Evolutionary conservation across 805 yeast species (phyloP), one percentile per base, ranked within the genome.

Genomic region (Schwanniomyces vanrijiae): DNA sequence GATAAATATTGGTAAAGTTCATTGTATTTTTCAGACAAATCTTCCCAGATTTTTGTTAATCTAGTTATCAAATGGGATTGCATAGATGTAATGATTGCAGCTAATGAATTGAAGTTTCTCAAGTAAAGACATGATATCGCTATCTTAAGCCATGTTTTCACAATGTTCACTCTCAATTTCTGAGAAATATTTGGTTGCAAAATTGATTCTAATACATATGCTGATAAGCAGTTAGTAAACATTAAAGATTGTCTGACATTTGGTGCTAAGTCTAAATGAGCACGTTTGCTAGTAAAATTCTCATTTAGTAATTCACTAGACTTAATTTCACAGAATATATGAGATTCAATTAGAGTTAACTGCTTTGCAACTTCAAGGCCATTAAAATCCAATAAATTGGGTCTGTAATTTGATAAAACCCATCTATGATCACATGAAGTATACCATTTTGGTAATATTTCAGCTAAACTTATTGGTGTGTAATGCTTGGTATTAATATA

Each of bases 311-410:
- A 67, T 58, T 88, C 95, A 39, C 78, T 82, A 2, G 86, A 80
- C 55, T 76, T 77, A 45, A 88, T 81, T 0, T 78, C 66, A 50
- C 88, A 72, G 63, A 83, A 87, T 41, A 88, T 75, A 37, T 74
- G 75, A 2, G 87, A 81, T 60, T 88, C 96, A 50, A 88, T 78
- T 16, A 86, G 66, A 0, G 94, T 86, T 40, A 88, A 67, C 54
- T 87, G 94, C 58, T 86, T 87, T 2, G 94, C 91, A 20, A 86
- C 69, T 55, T 87, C 94, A 54, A 86, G 68, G 0, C 90, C 84
- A 60, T 85, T 86, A 54, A 83, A 73, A 50, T 84, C 82, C 33
- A 81, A 59, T 37, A 82, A 63, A 40, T 78, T 73, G 14, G 80
- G 73, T 48, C 83, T 74, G 54, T 77, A 78, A 50, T 77, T 78